Conservation (phyloP, 306 rosid species). For the Corylus avellana region DNA sequence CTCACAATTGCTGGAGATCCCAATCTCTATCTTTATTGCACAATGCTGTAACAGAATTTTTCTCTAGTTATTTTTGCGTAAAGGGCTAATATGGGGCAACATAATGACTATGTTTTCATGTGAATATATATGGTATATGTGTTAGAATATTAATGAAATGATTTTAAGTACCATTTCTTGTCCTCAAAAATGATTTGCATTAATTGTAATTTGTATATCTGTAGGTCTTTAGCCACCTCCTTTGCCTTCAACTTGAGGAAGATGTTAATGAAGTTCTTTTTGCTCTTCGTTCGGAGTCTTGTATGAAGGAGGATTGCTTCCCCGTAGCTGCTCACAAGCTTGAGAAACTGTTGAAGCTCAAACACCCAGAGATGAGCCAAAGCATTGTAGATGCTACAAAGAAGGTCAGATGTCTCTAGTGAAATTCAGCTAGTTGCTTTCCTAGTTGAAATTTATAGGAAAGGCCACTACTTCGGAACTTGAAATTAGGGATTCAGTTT, state of each 20-base stretch:
- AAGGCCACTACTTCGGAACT: too few relatives aligned
- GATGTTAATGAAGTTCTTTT: constrained; percentile 89
- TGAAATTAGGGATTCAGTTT: neutral
- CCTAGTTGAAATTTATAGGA: neutral
- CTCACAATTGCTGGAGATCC: too few relatives aligned
- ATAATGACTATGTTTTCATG: too few relatives aligned
- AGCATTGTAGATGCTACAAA: constrained; percentile 55
- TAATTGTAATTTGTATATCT: constrained; percentile 3
- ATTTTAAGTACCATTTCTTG: neutral
- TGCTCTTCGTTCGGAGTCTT: constrained; percentile 63
- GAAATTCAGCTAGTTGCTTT: constrained; percentile 18
- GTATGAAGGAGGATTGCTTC: constrained; percentile 48
- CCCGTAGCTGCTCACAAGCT: constrained; percentile 65
- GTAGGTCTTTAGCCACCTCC: constrained; percentile 79
- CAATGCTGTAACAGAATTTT: too few relatives aligned
- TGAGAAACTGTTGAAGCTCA: constrained; percentile 60
- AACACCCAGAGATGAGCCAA: constrained; percentile 71
- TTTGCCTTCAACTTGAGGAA: constrained; percentile 77
- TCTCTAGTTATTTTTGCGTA: too few relatives aligned
- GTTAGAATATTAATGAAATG: too few relatives aligned
- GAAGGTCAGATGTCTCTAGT: constrained; percentile 64
- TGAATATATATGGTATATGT: too few relatives aligned
- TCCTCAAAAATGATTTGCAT: neutral
- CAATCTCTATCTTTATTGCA: too few relatives aligned
- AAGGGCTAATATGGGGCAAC: too few relatives aligned